A percentile compares a stretch with the other conserved stretches of the same genome.
Evolutionary conservation across 1,139 yeast species (phyloP).

Genomic region (Nakaseomyces sp.): DNA sequence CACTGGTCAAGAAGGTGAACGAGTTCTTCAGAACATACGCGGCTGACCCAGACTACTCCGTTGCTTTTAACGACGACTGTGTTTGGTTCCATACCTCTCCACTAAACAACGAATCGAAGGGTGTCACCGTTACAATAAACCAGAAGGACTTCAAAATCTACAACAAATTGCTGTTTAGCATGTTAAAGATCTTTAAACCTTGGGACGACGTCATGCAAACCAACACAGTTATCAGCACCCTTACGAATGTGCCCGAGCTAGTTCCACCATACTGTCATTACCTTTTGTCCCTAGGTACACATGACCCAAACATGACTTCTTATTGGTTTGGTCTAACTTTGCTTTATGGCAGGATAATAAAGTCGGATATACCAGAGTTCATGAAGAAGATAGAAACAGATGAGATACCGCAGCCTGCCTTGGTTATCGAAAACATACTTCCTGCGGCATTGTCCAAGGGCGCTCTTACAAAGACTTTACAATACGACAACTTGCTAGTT

Average conservation of each 20-base stretch:
- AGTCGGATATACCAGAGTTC: conserved; percentile 43
- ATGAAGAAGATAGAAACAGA: conserved; percentile 24
- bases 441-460: conserved; percentile 60
- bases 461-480: conserved; percentile 51
- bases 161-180: conserved; percentile 57
- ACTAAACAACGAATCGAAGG: conserved; percentile 14
- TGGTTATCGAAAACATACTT: conserved; percentile 47
- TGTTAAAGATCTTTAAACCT: conserved; percentile 63
- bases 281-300: conserved; percentile 49
- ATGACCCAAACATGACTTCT: conserved; percentile 63
- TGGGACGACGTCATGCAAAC: conserved; percentile 67
- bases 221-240: conserved; percentile 44
- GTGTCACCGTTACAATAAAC: conserved; percentile 33
- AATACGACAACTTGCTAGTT: conserved; percentile 46
- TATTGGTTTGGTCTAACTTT: conserved; percentile 76
- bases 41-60: conserved; percentile 49
- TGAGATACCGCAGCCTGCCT: conserved; percentile 23
- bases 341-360: conserved; percentile 49
- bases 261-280: conserved; percentile 62
- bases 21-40: conserved; percentile 44
- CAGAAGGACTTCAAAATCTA: conserved; percentile 47
- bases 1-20: conserved; percentile 34
- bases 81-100: conserved; percentile 41
- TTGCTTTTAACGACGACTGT: conserved; percentile 53
- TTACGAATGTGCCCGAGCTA: conserved; percentile 55